phyloP scores from a whole-genome alignment of 2,329 filamentous ascomycete species.

The Colletotrichum liaoningense region DNA sequence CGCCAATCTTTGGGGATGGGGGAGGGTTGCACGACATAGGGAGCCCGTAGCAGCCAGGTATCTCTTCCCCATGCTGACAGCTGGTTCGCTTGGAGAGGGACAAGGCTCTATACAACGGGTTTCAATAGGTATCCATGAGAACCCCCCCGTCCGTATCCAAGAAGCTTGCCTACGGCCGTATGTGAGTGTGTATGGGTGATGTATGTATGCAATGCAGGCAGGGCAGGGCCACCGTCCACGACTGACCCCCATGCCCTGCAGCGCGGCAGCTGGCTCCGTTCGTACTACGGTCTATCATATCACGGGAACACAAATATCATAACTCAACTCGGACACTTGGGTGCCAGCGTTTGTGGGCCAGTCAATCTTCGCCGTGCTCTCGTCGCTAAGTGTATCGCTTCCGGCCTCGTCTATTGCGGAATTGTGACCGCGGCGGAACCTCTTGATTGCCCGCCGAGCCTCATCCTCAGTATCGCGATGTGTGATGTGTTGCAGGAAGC shows the following conservation, averaged over 20 bases:
- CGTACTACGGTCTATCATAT: constrained; percentile 7
- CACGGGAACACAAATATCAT: constrained; percentile 14
- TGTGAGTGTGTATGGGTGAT: neutral
- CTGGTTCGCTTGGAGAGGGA: neutral
- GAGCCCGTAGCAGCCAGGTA: neutral
- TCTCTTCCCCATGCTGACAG: constrained; percentile 6
- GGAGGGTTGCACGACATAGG: neutral
- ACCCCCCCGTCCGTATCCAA: neutral
- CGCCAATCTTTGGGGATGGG: constrained; percentile 5
- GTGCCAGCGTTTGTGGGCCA: constrained; percentile 20
- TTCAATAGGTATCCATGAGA: neutral
- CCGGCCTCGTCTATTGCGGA: constrained; percentile 24
- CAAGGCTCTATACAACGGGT: neutral
- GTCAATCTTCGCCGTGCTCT: neutral
- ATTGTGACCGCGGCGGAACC: constrained; percentile 21
- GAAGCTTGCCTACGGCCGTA: constrained; percentile 28
- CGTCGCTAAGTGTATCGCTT: neutral
- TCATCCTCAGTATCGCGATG: neutral
- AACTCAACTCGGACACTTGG: constrained; percentile 11
- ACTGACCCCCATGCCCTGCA: neutral
- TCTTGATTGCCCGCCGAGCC: neutral
- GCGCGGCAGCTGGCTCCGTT: neutral
- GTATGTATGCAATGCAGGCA: neutral
- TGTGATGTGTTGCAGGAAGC: neutral
- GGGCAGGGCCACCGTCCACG: neutral